Conservation (phyloP, 2,329 filamentous ascomycete genomes). For the Neofusicoccum kwambonambiense region DNA sequence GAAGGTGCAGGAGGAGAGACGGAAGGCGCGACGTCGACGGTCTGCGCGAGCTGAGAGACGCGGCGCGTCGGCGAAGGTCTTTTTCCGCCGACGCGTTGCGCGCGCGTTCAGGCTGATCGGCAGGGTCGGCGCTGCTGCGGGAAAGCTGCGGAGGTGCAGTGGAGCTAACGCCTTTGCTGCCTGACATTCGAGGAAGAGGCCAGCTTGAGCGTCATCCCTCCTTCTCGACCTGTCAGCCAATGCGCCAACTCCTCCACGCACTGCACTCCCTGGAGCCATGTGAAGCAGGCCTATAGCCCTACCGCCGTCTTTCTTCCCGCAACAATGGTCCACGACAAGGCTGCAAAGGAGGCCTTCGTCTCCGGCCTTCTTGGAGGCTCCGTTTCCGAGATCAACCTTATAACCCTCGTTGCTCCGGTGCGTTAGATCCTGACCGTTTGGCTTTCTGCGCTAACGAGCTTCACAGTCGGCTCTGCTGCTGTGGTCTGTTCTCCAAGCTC, state of each 20-base stretch:
- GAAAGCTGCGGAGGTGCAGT: not conserved
- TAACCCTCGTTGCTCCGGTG: conserved; percentile 84
- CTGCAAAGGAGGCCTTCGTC: conserved; percentile 91
- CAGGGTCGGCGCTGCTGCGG: not conserved
- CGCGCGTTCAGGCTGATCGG: not conserved
- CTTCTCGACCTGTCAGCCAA: not conserved
- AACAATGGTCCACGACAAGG: conserved; percentile 63
- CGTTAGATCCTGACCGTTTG: conserved; percentile 28
- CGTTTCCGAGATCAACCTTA: conserved; percentile 80
- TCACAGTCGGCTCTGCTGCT: conserved; percentile 73
- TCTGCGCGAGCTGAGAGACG: not conserved
- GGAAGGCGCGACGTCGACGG: not conserved
- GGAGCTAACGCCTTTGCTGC: not conserved
- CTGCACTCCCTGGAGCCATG: not conserved
- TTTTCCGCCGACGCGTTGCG: not conserved
- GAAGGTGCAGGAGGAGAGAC: not conserved
- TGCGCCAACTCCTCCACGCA: not conserved
- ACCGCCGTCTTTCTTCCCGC: not conserved
- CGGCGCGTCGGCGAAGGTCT: conserved; percentile 1
- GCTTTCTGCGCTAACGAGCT: conserved; percentile 19
- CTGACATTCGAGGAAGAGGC: conserved; percentile 3
- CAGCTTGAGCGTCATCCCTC: conserved; percentile 6
- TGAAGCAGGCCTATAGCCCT: not conserved
- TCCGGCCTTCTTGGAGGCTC: conserved; percentile 83
- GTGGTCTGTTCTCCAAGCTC: conserved; percentile 85